These are phyloP conservation scores for Fusarium coffeatum DNA, from an alignment of 2,329 filamentous ascomycete species.

Conservation along the genomic window DNA sequence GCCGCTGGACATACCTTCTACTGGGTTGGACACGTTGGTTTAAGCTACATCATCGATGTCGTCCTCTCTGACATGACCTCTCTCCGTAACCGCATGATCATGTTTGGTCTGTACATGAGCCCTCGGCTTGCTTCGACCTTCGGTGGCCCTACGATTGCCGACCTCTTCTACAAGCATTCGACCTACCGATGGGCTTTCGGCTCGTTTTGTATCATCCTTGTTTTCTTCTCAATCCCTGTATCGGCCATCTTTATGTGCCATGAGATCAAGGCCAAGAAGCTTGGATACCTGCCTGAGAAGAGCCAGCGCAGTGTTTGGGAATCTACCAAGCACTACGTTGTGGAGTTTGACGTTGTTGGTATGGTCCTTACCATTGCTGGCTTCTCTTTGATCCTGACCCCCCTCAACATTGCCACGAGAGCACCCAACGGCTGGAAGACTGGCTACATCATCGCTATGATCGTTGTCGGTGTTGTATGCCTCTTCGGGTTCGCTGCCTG, in stretches of 20 bases:
- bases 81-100: slow-evolving; percentile 58
- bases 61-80: slow-evolving; percentile 59
- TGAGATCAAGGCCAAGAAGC: slow-evolving; percentile 65
- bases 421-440: slow-evolving; percentile 59
- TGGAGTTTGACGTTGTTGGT: slow-evolving; percentile 57
- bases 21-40: slow-evolving; percentile 65
- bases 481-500: slow-evolving; percentile 64
- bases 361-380: slow-evolving; percentile 64
- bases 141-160: slow-evolving; percentile 48
- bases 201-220: slow-evolving; percentile 72
- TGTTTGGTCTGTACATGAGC: slow-evolving; percentile 57
- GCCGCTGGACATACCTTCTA: slow-evolving; percentile 73
- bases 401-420: slow-evolving; percentile 65
- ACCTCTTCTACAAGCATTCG: slow-evolving; percentile 39
- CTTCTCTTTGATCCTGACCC: slow-evolving; percentile 68
- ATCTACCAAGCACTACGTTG: slow-evolving; percentile 51
- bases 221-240: slow-evolving; percentile 69
- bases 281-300: slow-evolving; percentile 56
- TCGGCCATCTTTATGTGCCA: slow-evolving; percentile 66
- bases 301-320: slow-evolving; percentile 58
- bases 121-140: slow-evolving; percentile 60
- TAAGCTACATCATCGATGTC: slow-evolving; percentile 56
- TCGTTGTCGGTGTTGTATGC: slow-evolving; percentile 64
- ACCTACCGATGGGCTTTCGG: slow-evolving; percentile 60
- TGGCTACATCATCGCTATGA: slow-evolving; percentile 64